These are phyloP conservation scores for Colletotrichum neosansevieriae DNA, from an alignment of 2,329 filamentous ascomycete species.

Conservation along the genomic window DNA sequence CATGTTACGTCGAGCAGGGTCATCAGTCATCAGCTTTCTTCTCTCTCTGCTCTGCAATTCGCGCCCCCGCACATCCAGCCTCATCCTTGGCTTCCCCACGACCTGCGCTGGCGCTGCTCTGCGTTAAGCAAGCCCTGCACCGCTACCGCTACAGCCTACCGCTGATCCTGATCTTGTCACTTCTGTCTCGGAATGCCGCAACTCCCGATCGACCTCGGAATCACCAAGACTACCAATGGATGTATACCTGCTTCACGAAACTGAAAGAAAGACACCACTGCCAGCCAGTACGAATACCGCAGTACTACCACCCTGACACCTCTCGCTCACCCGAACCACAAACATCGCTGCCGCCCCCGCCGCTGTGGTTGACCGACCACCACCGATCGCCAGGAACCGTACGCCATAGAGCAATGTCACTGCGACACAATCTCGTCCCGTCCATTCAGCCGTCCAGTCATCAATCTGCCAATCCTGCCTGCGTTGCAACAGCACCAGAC, in stretches of 20 bases:
- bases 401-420: neutral
- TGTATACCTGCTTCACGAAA: neutral
- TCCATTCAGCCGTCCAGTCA: conserved; percentile 19
- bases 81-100: conserved; percentile 28
- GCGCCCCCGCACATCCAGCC: conserved; percentile 17
- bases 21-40: conserved; percentile 14
- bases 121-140: neutral
- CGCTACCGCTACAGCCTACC: neutral
- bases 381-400: conserved; percentile 24
- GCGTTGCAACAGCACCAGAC: conserved; percentile 22
- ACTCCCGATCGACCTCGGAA: conserved; percentile 27
- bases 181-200: conserved; percentile 29
- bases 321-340: conserved; percentile 13
- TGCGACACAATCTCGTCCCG: conserved; percentile 14
- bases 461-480: conserved; percentile 9
- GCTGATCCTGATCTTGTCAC: conserved; percentile 18
- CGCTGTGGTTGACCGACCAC: neutral
- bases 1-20: neutral
- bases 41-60: conserved; percentile 17
- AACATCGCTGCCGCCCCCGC: neutral
- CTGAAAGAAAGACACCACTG: too few relatives aligned
- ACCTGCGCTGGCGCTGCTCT: neutral
- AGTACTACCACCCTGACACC: neutral
- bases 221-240: neutral
- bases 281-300: too few relatives aligned